phyloP scores from a whole-genome alignment of 306 rosid genomes.

The Quercus engelmannii region DNA sequence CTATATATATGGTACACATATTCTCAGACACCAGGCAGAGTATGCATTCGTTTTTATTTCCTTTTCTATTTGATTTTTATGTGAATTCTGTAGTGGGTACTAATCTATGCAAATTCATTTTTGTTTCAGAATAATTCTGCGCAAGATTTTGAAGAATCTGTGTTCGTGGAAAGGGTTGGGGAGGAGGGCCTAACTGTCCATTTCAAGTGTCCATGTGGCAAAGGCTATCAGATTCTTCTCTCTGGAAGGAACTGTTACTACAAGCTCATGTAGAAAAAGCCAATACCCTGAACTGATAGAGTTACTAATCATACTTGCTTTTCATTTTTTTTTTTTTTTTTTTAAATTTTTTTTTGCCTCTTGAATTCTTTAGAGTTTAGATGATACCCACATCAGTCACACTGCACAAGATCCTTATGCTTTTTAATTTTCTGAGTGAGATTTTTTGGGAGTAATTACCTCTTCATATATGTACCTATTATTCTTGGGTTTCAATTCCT shows the following conservation, averaged over 20 bases:
- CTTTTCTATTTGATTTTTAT: neutral
- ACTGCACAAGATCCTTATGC: neutral
- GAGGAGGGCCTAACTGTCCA: constrained; percentile 34
- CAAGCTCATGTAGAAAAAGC: constrained; percentile 38
- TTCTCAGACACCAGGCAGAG: neutral
- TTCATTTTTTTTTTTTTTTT: neutral
- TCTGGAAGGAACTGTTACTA: constrained; percentile 49
- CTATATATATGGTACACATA: neutral
- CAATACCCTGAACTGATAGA: no score
- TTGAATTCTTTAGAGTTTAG: neutral
- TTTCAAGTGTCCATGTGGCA: constrained; percentile 61
- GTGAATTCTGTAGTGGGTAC: neutral
- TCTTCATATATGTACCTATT: neutral
- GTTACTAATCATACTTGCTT: neutral
- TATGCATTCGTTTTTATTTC: neutral
- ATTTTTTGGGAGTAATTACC: neutral
- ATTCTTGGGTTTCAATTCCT: neutral
- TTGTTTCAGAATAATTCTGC: constrained; percentile 31
- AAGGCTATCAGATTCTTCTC: constrained; percentile 49
- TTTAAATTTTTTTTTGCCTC: neutral
- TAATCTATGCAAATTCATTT: neutral
- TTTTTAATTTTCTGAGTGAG: neutral
- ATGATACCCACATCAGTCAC: neutral
- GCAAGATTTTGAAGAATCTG: constrained; percentile 35
- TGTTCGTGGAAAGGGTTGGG: constrained; percentile 44